Conservation (phyloP, 1,139 yeast genomes). For the Candida sanyaensis region DNA sequence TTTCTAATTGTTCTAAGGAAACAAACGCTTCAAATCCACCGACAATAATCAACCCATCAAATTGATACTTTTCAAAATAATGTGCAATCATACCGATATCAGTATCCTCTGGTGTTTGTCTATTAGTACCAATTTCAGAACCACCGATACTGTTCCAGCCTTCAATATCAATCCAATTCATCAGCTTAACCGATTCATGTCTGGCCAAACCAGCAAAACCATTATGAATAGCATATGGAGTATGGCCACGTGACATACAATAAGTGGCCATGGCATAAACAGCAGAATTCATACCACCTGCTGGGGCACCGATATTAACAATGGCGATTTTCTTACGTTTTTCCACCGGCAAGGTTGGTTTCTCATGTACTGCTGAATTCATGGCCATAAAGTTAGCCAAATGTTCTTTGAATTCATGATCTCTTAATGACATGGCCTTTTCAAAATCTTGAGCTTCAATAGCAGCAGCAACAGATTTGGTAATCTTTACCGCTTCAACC, state of each 20-base stretch:
- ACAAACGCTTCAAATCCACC: slow-evolving; percentile 84
- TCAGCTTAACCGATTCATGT: slow-evolving; percentile 64
- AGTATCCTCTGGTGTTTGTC: slow-evolving; percentile 64
- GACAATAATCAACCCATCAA: slow-evolving; percentile 72
- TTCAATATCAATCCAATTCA: slow-evolving; percentile 70
- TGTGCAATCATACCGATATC: slow-evolving; percentile 77
- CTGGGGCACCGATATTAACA: slow-evolving; percentile 81
- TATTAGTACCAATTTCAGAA: slow-evolving; percentile 79
- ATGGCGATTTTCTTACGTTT: slow-evolving; percentile 68
- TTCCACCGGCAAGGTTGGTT: slow-evolving; percentile 54
- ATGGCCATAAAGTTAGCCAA: slow-evolving; percentile 60
- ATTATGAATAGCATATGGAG: slow-evolving; percentile 69
- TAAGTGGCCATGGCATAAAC: slow-evolving; percentile 74
- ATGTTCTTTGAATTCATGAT: slow-evolving; percentile 70
- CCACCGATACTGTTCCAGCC: slow-evolving; percentile 80
- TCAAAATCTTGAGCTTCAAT: slow-evolving; percentile 62
- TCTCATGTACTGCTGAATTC: slow-evolving; percentile 64
- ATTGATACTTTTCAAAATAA: slow-evolving; percentile 68
- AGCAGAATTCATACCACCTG: slow-evolving; percentile 80
- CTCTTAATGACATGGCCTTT: slow-evolving; percentile 66
- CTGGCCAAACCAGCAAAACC: slow-evolving; percentile 79
- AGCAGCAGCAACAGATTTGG: slow-evolving; percentile 70
- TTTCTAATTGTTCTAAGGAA: slow-evolving; percentile 66
- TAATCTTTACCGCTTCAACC: slow-evolving; percentile 70
- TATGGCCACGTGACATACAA: slow-evolving; percentile 76